Percentiles rank a stretch among this genome's conserved stretches.
phyloP scores from a whole-genome alignment of 371 early-diverging fungal genomes.

The Mortierella sp. region DNA sequence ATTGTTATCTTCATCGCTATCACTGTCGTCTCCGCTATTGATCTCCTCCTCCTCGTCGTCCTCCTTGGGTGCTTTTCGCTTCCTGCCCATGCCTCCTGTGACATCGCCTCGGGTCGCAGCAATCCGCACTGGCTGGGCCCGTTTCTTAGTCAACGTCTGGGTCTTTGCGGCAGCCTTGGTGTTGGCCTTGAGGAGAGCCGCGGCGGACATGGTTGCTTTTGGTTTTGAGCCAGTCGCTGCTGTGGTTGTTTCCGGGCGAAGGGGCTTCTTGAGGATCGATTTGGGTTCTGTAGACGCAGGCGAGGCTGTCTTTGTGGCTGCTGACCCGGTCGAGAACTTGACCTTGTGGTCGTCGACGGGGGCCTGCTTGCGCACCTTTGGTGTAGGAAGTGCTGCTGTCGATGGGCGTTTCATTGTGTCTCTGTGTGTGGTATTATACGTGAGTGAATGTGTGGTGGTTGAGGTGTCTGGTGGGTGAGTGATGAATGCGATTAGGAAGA shows the following conservation, averaged over 20 bases:
- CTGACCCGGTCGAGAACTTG: slow-evolving; percentile 15
- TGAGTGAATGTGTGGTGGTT: not conserved
- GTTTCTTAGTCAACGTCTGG: not conserved
- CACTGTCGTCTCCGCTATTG: slow-evolving; percentile 35
- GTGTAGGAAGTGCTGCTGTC: slow-evolving; percentile 25
- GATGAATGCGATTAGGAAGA: not conserved
- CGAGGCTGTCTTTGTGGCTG: not conserved
- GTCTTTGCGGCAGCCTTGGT: slow-evolving; percentile 30
- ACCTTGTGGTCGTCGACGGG: slow-evolving; percentile 37
- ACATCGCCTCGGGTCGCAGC: slow-evolving; percentile 48
- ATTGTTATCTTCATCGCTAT: slow-evolving; percentile 39
- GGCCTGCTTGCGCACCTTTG: slow-evolving; percentile 48
- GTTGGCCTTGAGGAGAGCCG: slow-evolving; percentile 41
- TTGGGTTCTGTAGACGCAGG: slow-evolving; percentile 31
- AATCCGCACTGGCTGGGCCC: slow-evolving; percentile 14
- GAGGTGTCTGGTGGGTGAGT: not conserved
- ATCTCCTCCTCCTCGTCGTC: slow-evolving; percentile 18
- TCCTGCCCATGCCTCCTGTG: slow-evolving; percentile 54
- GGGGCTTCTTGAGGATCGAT: slow-evolving; percentile 47
- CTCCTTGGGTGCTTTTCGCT: slow-evolving; percentile 27
- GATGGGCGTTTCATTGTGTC: slow-evolving; percentile 36
- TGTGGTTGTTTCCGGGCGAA: slow-evolving; percentile 19
- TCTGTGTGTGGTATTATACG: not conserved
- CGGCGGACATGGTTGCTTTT: slow-evolving; percentile 38
- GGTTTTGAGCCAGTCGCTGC: slow-evolving; percentile 32